Base-by-base conservation (phyloP, 768 basidiomycete genomes). In the Auriscalpium orientale region DNA sequence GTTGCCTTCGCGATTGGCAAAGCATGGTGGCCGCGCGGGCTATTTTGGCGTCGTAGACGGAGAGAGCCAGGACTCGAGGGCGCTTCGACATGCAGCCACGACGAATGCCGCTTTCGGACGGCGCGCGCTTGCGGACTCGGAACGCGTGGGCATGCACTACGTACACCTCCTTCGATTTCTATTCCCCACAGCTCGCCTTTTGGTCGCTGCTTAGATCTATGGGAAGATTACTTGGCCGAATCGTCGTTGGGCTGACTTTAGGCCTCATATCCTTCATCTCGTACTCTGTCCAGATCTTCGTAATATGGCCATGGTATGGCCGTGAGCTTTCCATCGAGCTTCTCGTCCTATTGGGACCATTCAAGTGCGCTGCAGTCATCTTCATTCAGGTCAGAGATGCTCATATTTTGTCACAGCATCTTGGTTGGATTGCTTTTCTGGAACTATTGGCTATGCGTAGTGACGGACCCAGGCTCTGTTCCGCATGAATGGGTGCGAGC, bases 291-390 rank as follows among this genome's bases (percentile, higher is more conserved):
- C 95, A 98, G 69, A 79, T 92, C 63, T 94, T 89, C 71, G 77
- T 98, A 57, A 83, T 97, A 67, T 83, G 82, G 91, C 93, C 92
- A 20, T 97, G 91, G 91, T 95, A 95, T 65, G 91, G 92, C 43
- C 70, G 79, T 38, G 84, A 71, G 50, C 59, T 90, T 59, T 85
- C 90, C 13, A 71, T 89, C 44, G 84, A 93, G 64, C 81, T 95
- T 46, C 58, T 95, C 40, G 72, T 69, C 20, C 77, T 95, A n/a
- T 77, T 97, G 20, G 60, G 83, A 2, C 95, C 95, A 9, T 95
- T 95, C 87, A 95, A 95, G 93, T 94, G 67, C 67, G 87, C 73
- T 20, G 50, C 37, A 34, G 11, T 33, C 45, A 20, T 7, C 12
- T 28, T 51, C 28, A 46, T 33, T 12, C 40, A 9, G 12, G 20